Percentiles rank a stretch among this genome's conserved stretches.
These are phyloP conservation scores for Ceratobasidium sp. DNA, from an alignment of 1,284 basidiomycete genomes.

Conservation along the genomic window DNA sequence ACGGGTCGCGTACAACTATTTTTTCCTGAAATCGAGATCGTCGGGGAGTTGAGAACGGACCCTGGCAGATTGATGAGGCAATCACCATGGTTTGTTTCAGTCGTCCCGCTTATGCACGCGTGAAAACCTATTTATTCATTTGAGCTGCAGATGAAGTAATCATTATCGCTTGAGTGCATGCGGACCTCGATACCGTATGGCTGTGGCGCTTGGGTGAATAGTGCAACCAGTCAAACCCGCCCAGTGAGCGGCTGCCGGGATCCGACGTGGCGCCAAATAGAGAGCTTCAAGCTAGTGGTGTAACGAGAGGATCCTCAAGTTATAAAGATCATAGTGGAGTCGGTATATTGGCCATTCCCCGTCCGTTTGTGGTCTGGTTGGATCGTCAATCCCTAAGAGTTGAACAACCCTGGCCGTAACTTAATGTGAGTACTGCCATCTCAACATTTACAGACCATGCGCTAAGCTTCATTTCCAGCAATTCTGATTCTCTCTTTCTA, in stretches of 20 bases:
- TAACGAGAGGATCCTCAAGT: background rate
- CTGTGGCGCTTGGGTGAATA: background rate
- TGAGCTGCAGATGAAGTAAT: slow-evolving; percentile 5
- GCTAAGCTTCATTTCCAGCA: background rate
- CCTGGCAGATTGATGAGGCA: background rate
- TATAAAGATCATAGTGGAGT: background rate
- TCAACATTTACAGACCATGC: background rate
- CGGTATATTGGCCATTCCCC: background rate
- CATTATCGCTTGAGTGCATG: background rate
- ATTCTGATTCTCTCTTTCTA: background rate
- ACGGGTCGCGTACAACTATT: background rate
- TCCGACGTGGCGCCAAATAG: background rate
- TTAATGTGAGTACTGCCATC: background rate
- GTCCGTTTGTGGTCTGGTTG: background rate
- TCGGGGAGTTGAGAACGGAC: slow-evolving; percentile 19
- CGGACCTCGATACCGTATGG: slow-evolving; percentile 1
- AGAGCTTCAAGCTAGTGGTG: background rate
- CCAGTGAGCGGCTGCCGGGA: background rate
- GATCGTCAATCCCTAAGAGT: background rate
- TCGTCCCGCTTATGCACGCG: background rate
- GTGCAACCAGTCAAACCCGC: background rate
- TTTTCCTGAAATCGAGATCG: slow-evolving; percentile 5
- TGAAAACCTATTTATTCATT: background rate
- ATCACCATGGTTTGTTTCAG: background rate
- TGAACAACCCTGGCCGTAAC: background rate